Evolutionary conservation across 768 basidiomycete genomes (phyloP), one percentile per base, ranked within the genome.

Genomic region (Termitomyces sp.): DNA sequence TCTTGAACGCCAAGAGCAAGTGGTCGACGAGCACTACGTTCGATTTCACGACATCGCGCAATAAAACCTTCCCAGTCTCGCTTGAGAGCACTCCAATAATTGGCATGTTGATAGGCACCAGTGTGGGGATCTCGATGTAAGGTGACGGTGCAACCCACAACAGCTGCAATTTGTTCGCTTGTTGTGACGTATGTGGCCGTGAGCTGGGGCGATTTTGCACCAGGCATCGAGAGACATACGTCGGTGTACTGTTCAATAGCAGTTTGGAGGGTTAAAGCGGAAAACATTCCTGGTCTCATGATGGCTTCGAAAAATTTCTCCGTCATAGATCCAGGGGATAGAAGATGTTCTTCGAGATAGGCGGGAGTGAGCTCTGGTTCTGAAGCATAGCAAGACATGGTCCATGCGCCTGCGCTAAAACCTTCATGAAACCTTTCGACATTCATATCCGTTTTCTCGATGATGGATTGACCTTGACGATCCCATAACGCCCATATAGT

Each of bases 21-120:
- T 2, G 92, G 92, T 83, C 89, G 88, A 41, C 90, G 81, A 32
- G 88, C 89, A 57, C 84, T 84, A 40, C 90, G 86, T 70, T 97
- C 95, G n/a, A 94, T 77, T 59, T 94, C 92, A 50, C 89, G 83
- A 64, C 92, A 94, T 53, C 91, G 81, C 7, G 94, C 89, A 57
- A 95, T 85, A 63, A 98, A 95, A 3, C 95, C 94, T 64, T 98
- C 90, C 95, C 96, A 98, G 62, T 98, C 94, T 43, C 90, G 75
- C 68, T 91, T 94, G 62, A 97, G 70, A 0, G 88, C 85, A 61
- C 82, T 88, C 84, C 91, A 88, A 65, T 92, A 94, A 41, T 84
- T 86, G 42, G 84, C 82, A 64, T 92, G 78, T 59, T 88, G 85
- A 43, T 84, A 77, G 35, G 86, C 87, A 15, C 94, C 94, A 3